phyloP scores from a whole-genome alignment of 2,329 filamentous ascomycete genomes.

The Ophiobolus disseminans region DNA sequence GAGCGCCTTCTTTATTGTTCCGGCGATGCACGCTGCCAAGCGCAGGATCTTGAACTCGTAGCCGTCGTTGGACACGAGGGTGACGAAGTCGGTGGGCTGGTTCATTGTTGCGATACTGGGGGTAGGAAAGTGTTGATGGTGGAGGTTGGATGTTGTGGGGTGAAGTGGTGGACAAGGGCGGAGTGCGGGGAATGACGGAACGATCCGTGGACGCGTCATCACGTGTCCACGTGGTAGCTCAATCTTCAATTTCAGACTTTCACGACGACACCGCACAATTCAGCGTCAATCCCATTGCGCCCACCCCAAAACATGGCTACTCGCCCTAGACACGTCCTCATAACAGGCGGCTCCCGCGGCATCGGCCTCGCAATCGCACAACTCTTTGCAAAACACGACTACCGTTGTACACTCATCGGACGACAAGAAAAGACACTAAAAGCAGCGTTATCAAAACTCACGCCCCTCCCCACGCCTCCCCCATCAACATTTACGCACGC shows the following conservation, averaged over 20 bases:
- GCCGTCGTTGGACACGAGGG: slow-evolving; percentile 76
- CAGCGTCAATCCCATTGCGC: neutral
- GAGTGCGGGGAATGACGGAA: slow-evolving; percentile 12
- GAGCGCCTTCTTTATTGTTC: slow-evolving; percentile 76
- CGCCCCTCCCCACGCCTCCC: slow-evolving; percentile 10
- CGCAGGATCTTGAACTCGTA: slow-evolving; percentile 79
- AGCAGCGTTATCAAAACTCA: slow-evolving; percentile 30
- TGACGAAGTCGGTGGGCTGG: slow-evolving; percentile 70
- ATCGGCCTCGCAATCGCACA: slow-evolving; percentile 49
- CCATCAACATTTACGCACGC: neutral
- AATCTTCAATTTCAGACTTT: neutral
- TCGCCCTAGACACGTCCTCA: slow-evolving; percentile 37
- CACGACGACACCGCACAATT: neutral
- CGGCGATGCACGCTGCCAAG: slow-evolving; percentile 72
- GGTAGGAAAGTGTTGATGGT: neutral
- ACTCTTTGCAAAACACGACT: slow-evolving; percentile 37
- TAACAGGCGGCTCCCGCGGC: slow-evolving; percentile 49
- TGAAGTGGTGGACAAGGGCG: neutral
- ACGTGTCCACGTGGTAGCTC: slow-evolving; percentile 39
- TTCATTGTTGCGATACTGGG: slow-evolving; percentile 23
- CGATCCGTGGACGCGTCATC: slow-evolving; percentile 28
- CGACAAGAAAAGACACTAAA: slow-evolving; percentile 33
- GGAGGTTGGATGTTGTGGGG: neutral
- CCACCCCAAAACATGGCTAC: slow-evolving; percentile 3
- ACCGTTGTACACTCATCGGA: slow-evolving; percentile 42